Conservation (phyloP, 2,329 filamentous ascomycete species). For the Curvularia sp. region DNA sequence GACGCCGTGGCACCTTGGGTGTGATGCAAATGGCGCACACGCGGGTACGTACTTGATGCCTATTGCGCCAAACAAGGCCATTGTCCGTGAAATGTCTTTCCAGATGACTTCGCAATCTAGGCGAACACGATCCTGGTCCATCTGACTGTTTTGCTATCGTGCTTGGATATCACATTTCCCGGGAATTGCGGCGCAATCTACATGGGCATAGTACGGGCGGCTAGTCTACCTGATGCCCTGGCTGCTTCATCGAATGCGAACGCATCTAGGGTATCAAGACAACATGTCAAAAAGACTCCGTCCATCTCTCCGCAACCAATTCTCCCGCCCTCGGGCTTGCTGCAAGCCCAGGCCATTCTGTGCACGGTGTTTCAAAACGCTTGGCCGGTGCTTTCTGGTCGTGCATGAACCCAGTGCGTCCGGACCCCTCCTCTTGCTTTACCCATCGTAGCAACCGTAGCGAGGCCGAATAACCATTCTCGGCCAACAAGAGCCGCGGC, state of each 20-base stretch:
- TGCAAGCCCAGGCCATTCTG: constrained; percentile 12
- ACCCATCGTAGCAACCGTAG: constrained; percentile 7
- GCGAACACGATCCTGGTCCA: not conserved
- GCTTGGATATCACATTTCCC: not conserved
- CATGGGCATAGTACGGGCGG: not conserved
- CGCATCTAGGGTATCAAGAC: constrained; percentile 6
- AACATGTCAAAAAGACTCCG: not conserved
- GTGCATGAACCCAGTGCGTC: constrained; percentile 13
- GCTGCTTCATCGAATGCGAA: not conserved
- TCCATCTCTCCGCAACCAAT: not conserved
- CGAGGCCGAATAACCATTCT: constrained; percentile 1
- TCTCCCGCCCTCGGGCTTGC: constrained; percentile 7
- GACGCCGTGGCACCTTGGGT: constrained; percentile 4
- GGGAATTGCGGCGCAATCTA: not conserved
- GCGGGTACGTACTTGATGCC: not conserved
- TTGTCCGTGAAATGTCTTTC: not conserved
- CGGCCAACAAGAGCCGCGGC: constrained; percentile 8
- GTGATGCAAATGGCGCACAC: constrained; percentile 10
- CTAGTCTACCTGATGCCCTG: not conserved
- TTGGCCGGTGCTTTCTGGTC: constrained; percentile 14
- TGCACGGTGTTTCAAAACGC: constrained; percentile 17
- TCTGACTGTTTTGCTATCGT: not conserved
- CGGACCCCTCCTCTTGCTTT: not conserved
- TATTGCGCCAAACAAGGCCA: not conserved
- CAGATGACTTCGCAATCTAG: constrained; percentile 8